Base-by-base conservation (phyloP, 208 protist genomes). In the Leishmania martiniquensis region DNA sequence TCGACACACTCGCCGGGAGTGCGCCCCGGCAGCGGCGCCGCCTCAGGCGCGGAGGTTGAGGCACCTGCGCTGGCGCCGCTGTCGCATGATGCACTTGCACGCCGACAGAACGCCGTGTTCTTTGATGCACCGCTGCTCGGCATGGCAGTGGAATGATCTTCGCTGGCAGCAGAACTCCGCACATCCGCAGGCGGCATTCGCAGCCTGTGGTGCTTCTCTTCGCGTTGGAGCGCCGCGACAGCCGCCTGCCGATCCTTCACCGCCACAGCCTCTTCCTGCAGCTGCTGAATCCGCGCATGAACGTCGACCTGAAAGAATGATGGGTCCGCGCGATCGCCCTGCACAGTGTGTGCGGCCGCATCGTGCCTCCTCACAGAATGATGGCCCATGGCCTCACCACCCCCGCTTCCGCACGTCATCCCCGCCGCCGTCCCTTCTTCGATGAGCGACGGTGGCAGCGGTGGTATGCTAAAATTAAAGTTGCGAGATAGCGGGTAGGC, bases 281-380 rank as follows among this genome's bases (percentile, higher is more conserved):
- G 73, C 76, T 81, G 51, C 7, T 62, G 73, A 45, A 84, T 80
- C 32, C 75, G 67, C 37, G n/a, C 66, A 7, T 22, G 75, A 47
- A 92, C 85, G 75, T 93, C 84, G 0, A 94, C 90, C n/a, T 83
- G 72, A 76, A 94, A 96, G 37, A 96, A 94, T 2, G 85, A 89
- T 39, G 44, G 12, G 15, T 55, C 45, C 22, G n/a, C 5, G 17
- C 45, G 5, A 39, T 57, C 47, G 47, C 29, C 47, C 29, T 13
- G 63, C 62, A 2, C 65, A 20, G 34, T 22, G 15, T 57, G 1
- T 22, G 37, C 42, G 15, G 25, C 66, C 1, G 29, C 29, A 39
- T 51, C 34, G 44, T 49, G 39, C 44, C 32, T 32, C 47, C 65
- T 29, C 44, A 57, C 68, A 22, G 25, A 3, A 68, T 25, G 22